Conservation (phyloP, 805 yeast genomes). For the Wickerhamiella parazyma region DNA sequence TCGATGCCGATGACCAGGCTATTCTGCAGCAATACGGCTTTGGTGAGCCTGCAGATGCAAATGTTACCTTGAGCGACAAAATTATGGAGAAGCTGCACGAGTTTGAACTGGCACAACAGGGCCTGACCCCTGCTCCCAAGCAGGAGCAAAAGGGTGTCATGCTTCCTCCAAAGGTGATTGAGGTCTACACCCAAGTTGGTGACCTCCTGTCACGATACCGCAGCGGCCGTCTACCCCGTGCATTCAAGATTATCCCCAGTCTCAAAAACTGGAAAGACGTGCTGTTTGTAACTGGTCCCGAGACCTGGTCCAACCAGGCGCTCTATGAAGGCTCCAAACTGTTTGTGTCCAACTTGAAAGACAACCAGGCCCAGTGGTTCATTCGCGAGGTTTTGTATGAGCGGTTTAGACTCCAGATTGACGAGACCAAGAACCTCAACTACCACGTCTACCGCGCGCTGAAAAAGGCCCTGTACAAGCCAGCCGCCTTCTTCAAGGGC, state of each 20-base stretch:
- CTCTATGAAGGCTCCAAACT: slow-evolving; percentile 88
- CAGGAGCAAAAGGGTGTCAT: slow-evolving; percentile 49
- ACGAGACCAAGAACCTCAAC: slow-evolving; percentile 44
- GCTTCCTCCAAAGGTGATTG: slow-evolving; percentile 91
- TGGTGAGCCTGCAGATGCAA: slow-evolving; percentile 8
- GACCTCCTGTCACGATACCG: slow-evolving; percentile 75
- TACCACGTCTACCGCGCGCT: slow-evolving; percentile 87
- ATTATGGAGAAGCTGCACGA: slow-evolving; percentile 81
- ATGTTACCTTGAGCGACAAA: slow-evolving; percentile 60
- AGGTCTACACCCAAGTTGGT: slow-evolving; percentile 87
- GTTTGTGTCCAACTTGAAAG: slow-evolving; percentile 78
- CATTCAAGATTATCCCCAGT: slow-evolving; percentile 88
- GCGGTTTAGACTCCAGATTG: slow-evolving; percentile 30
- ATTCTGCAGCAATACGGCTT: slow-evolving; percentile 58
- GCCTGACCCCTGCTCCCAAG: slow-evolving; percentile 13
- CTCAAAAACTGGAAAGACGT: slow-evolving; percentile 93
- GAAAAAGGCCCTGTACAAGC: slow-evolving; percentile 88
- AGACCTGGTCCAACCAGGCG: slow-evolving; percentile 88
- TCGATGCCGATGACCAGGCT: slow-evolving; percentile 71
- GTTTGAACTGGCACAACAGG: slow-evolving; percentile 26
- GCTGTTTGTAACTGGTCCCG: slow-evolving; percentile 83
- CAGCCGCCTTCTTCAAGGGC: slow-evolving; percentile 96
- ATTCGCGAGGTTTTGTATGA: slow-evolving; percentile 36
- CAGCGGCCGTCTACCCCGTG: slow-evolving; percentile 92
- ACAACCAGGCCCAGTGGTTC: slow-evolving; percentile 79